Evolutionary conservation across 129 eudicot genomes (phyloP).

Genomic region (Chrysanthemum makinoi): DNA sequence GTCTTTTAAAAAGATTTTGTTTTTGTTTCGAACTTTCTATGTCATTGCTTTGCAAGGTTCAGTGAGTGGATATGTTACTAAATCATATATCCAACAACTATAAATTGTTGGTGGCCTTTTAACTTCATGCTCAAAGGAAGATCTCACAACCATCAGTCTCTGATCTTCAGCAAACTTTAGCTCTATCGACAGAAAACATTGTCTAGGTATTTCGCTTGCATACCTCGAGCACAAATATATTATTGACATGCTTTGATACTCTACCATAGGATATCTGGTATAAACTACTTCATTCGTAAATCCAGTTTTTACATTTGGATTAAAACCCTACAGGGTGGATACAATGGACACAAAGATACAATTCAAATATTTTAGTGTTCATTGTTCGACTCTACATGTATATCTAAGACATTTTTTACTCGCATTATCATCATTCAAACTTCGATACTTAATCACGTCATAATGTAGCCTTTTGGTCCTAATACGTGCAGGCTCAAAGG

Average conservation of each 20-base stretch:
- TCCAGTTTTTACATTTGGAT: no score
- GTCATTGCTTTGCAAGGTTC: background rate
- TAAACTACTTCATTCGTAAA: no score
- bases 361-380: no score
- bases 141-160: slow-evolving; percentile 11
- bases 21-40: background rate
- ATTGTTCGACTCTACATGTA: no score
- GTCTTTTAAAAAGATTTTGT: background rate
- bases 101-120: background rate
- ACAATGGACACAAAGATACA: no score
- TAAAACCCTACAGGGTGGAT: no score
- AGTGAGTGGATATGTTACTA: background rate
- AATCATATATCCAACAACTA: background rate
- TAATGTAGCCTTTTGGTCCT: background rate
- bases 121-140: slow-evolving; percentile 1
- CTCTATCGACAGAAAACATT: background rate
- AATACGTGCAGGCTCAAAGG: slow-evolving; percentile 8
- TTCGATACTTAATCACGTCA: background rate
- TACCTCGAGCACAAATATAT: no score
- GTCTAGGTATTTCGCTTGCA: background rate
- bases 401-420: no score
- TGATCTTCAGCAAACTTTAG: background rate
- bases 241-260: no score
- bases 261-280: no score
- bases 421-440: background rate